phyloP scores from a whole-genome alignment of 1,284 basidiomycete species.

The Sanghuangporus weigelae region DNA sequence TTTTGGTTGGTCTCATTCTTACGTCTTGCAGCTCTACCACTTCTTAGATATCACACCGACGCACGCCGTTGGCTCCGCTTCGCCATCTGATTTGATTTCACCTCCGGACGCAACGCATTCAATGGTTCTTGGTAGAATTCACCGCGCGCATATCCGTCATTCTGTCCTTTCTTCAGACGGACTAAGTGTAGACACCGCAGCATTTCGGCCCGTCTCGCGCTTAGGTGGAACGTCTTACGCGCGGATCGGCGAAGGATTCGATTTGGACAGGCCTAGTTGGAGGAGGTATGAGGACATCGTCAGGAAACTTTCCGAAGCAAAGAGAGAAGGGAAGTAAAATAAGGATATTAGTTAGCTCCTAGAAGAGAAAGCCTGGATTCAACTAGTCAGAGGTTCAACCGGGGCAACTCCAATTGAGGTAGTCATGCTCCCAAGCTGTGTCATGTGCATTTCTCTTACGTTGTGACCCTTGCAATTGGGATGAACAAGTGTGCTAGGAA shows the following conservation, averaged over 20 bases:
- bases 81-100: slow-evolving; percentile 37
- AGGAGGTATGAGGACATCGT: slow-evolving; percentile 30
- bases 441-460: too few relatives aligned
- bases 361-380: too few relatives aligned
- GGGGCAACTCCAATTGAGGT: too few relatives aligned
- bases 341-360: too few relatives aligned
- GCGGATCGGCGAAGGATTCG: slow-evolving; percentile 49
- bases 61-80: slow-evolving; percentile 26
- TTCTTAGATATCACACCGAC: slow-evolving; percentile 1
- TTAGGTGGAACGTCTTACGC: slow-evolving; percentile 61
- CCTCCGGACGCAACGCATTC: slow-evolving; percentile 43
- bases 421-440: too few relatives aligned
- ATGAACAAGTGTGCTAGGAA: too few relatives aligned
- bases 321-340: too few relatives aligned
- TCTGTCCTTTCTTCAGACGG: slow-evolving; percentile 46
- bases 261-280: slow-evolving; percentile 56
- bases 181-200: slow-evolving; percentile 49
- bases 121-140: slow-evolving; percentile 60
- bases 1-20: neutral
- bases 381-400: too few relatives aligned
- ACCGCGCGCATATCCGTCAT: slow-evolving; percentile 54
- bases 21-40: slow-evolving; percentile 9
- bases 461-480: too few relatives aligned
- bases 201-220: slow-evolving; percentile 56
- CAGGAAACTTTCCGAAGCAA: too few relatives aligned